Percentiles rank a stretch among this genome's conserved stretches.
Conservation (phyloP, 2,329 filamentous ascomycete genomes). For the Colletotrichum gigasporum region DNA sequence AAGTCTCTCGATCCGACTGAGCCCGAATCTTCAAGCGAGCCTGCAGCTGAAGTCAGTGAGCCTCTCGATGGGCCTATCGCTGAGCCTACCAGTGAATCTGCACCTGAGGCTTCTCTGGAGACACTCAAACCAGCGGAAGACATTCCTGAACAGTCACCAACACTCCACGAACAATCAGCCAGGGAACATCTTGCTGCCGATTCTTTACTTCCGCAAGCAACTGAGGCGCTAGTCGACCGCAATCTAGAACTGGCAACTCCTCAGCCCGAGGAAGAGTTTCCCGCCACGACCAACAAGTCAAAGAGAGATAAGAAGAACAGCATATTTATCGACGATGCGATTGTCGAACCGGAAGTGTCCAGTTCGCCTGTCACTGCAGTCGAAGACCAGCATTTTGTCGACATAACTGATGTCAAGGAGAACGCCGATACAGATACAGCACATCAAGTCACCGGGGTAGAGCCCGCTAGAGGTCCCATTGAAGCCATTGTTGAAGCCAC, state of each 20-base stretch:
- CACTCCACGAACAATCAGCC: too few species aligned
- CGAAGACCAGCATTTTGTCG: not conserved
- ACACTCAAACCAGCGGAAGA: not conserved
- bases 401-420: not conserved
- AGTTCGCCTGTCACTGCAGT: not conserved
- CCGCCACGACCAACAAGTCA: conserved; percentile 34
- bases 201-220: too few species aligned
- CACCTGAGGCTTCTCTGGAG: not conserved
- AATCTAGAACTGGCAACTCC: not conserved
- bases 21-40: conserved; percentile 31
- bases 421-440: not conserved
- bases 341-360: conserved; percentile 30
- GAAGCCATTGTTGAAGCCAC: too few species aligned
- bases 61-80: not conserved
- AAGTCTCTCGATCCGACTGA: conserved; percentile 15
- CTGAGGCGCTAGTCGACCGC: too few species aligned
- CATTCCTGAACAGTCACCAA: not conserved
- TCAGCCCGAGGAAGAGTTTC: not conserved
- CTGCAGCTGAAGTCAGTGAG: conserved; percentile 30
- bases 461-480: too few species aligned
- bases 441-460: too few species aligned
- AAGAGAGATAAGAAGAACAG: conserved; percentile 46
- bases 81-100: not conserved
- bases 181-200: too few species aligned
- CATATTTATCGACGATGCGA: too few species aligned